These are phyloP conservation scores for Vanderwaltozyma tropicalis DNA, from an alignment of 805 yeast genomes.

Conservation along the genomic window DNA sequence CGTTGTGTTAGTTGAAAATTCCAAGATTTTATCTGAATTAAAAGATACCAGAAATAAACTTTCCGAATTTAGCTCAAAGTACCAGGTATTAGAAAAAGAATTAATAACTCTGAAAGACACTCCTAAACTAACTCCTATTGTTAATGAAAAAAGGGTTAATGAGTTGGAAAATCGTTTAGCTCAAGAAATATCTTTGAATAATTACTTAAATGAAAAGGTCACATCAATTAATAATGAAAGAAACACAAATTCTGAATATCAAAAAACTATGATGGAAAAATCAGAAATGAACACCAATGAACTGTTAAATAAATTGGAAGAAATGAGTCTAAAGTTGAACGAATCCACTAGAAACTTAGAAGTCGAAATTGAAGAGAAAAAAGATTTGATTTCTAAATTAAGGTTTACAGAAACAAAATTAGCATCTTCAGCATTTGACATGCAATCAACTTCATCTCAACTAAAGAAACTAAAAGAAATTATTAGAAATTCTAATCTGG, in stretches of 20 bases:
- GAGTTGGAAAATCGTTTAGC: conserved; percentile 29
- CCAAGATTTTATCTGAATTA: conserved; percentile 19
- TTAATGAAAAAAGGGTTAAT: conserved; percentile 32
- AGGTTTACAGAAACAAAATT: conserved; percentile 50
- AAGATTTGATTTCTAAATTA: conserved; percentile 45
- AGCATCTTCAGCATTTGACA: conserved; percentile 55
- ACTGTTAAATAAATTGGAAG: conserved; percentile 26
- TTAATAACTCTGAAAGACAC: conserved; percentile 30
- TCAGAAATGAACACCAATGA: conserved; percentile 12
- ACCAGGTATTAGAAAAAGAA: conserved; percentile 36
- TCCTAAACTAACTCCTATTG: conserved; percentile 17
- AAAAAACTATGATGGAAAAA: background rate
- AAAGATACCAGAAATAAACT: conserved; percentile 21
- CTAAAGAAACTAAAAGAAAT: conserved; percentile 30
- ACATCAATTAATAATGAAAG: conserved; percentile 1
- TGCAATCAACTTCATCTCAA: conserved; percentile 38
- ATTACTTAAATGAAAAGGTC: conserved; percentile 23
- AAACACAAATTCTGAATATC: conserved; percentile 6
- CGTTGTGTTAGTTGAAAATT: conserved; percentile 20
- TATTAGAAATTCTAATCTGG: conserved; percentile 16
- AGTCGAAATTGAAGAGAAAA: conserved; percentile 34
- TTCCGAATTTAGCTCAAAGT: conserved; percentile 14
- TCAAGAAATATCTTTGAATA: conserved; percentile 25
- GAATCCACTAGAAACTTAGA: conserved; percentile 41
- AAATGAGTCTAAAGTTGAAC: conserved; percentile 40